Conservation (phyloP, 352 stramenopile genomes). For the Sclerospora graminicola region DNA sequence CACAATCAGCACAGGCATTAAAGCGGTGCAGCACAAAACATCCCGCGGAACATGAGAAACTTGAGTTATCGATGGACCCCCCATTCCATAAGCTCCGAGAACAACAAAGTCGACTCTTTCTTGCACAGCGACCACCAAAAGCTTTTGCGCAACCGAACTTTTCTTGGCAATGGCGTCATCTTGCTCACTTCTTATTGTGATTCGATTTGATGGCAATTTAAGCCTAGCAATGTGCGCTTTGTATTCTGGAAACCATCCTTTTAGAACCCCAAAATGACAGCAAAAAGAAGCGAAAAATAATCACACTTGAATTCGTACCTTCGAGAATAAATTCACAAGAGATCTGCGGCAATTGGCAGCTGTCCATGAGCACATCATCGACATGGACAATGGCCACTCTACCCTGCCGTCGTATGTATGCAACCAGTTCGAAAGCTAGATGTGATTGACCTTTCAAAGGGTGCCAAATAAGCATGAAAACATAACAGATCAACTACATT, state of each 20-base stretch:
- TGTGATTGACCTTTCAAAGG: slow-evolving; percentile 41
- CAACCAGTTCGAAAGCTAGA: slow-evolving; percentile 40
- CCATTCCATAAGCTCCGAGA: slow-evolving; percentile 47
- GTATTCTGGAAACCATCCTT: too few relatives aligned
- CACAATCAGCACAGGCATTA: slow-evolving; percentile 29
- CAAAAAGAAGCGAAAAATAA: too few relatives aligned
- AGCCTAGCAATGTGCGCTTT: slow-evolving; percentile 31
- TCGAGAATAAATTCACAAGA: too few relatives aligned
- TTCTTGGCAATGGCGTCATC: slow-evolving; percentile 7
- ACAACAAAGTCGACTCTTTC: slow-evolving; percentile 38
- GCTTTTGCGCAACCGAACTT: slow-evolving; percentile 20
- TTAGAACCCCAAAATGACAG: too few relatives aligned
- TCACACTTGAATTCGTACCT: too few relatives aligned
- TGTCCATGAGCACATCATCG: slow-evolving; percentile 32
- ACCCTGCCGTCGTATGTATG: slow-evolving; percentile 37
- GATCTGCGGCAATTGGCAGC: slow-evolving; percentile 13
- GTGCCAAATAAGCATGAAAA: too few relatives aligned
- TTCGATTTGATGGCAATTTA: slow-evolving; percentile 26
- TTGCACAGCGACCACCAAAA: slow-evolving; percentile 22
- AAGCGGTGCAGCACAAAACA: slow-evolving; percentile 15
- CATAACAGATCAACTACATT: too few relatives aligned
- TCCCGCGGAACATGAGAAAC: slow-evolving; percentile 47
- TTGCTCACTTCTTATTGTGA: slow-evolving; percentile 26
- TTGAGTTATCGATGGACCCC: slow-evolving; percentile 43
- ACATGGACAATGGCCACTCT: slow-evolving; percentile 41